Evolutionary conservation across 2,329 filamentous ascomycete genomes (phyloP).

Genomic region (Phialocephala subalpina): DNA sequence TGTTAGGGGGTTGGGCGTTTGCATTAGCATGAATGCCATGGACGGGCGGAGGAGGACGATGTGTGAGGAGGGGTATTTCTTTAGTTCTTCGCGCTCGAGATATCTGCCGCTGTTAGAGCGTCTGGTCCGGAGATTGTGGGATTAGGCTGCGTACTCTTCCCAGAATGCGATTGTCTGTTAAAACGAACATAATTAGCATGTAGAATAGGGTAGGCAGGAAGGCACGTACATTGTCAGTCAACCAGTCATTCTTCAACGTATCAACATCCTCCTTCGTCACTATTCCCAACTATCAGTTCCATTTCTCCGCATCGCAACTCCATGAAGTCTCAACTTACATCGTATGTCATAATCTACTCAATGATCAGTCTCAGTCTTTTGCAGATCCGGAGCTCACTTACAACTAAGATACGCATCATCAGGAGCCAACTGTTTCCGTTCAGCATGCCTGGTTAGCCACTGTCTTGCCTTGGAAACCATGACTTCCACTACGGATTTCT

Average conservation of each 20-base stretch:
- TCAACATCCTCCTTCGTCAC: constrained; percentile 92
- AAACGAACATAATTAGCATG: constrained; percentile 19
- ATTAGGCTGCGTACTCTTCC: constrained; percentile 76
- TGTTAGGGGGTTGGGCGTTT: constrained; percentile 65
- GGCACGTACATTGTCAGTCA: constrained; percentile 83
- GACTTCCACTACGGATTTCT: neutral
- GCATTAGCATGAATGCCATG: constrained; percentile 92
- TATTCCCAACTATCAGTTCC: constrained; percentile 48
- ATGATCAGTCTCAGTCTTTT: constrained; percentile 25
- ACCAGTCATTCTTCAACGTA: constrained; percentile 89
- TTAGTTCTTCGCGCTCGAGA: constrained; percentile 88
- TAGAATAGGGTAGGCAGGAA: neutral
- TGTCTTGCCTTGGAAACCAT: constrained; percentile 26
- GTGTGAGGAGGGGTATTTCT: constrained; percentile 79
- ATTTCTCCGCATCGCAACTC: neutral
- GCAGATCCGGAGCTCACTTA: constrained; percentile 49
- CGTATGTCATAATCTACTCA: constrained; percentile 68
- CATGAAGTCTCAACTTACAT: constrained; percentile 51
- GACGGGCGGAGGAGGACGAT: constrained; percentile 91
- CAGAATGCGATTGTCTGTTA: constrained; percentile 93
- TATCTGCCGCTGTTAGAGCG: constrained; percentile 58
- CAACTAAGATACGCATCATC: constrained; percentile 77
- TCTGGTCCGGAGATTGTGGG: neutral
- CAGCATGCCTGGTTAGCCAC: constrained; percentile 33
- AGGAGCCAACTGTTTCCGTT: constrained; percentile 55